Evolutionary conservation across 2,329 filamentous ascomycete genomes (phyloP), one percentile per base, ranked within the genome.

Genomic region (Coniella vitis): DNA sequence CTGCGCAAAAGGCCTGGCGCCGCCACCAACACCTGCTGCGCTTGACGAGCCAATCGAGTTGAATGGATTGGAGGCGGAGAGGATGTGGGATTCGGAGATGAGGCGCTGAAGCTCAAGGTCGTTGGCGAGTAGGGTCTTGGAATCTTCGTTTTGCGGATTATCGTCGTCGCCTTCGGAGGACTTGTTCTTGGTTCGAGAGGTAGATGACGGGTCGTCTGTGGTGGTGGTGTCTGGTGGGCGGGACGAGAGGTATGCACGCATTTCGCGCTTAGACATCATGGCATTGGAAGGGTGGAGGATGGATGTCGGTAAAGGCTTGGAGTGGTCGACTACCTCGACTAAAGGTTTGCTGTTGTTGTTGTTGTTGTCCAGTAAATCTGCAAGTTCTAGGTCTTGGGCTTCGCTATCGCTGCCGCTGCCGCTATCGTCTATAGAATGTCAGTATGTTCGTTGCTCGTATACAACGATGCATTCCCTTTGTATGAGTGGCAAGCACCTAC

Each of bases 41-140:
- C 63, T 56, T 44, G 65, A 63, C 48, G 66, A 61, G 13, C 65
- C 61, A 19, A 77, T 72, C 38, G 63, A 59, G 54, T 64, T 62
- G 52, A 65, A 61, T 16, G 76, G 73, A 38, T 76, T 74, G 3
- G 75, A 70, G 48, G 74, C 70, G 1, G 78, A 71, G 49, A 97
- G 81, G 53, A 97, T 83, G 67, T 95, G 90, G 0, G 90, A 96
- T 73, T 98, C 93, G 57, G 84, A 78, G 50, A 98, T 81, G 36
- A 98, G 81, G 40, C 90, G 84, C 65, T 96, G 91, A 13, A 98
- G 81, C 35, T 88, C 90, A 47, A 95, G 81, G 65, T 97, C 93
- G 65, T 96, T 90, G 64, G 90, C 90, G 16, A 97, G 76, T 54
- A 95, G 86, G 10, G 77, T 77, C 55, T 74, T 74, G 45, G 76